Evolutionary conservation across 768 basidiomycete species (phyloP), one percentile per base, ranked within the genome.

Genomic region (Xanthoconium stramineum): DNA sequence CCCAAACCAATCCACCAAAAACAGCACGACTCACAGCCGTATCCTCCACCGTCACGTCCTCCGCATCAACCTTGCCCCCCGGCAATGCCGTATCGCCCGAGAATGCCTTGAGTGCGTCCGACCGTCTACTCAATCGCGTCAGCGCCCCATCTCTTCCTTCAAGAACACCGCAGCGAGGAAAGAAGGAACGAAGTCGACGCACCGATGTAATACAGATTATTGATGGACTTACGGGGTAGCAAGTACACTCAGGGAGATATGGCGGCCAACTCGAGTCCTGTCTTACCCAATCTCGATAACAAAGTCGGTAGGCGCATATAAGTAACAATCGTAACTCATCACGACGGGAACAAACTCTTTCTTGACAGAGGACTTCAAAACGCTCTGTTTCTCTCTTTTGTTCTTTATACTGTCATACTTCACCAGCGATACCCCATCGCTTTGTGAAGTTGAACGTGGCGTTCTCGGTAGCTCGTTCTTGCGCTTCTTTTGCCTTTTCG

Each of bases 401-500:
- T 68, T 98, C 94, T 75, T 93, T 94, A 74, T 95, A 98, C 66
- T 96, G 94, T 71, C 91, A 94, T 61, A 97, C 94, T 71, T 99
- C 97, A 9, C 91, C 91, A 1, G 93, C 82, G 58, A 98, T 94
- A 11, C 94, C 93, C 51, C 95, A 81, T 45, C 96, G 84, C 70
- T 96, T 98, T 6, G 88, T 90, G 69, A 95, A 98, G 70, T 96
- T 97, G 75, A 89, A 87, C 0, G 94, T 96, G 3, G 94, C 93
- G 54, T 91, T 90, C 65, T 98, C 96, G 0, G 94, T 95, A 6
- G 95, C 94, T 47, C 88, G 83, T 10, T 95, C 91, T 66, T 94
- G 91, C 0, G 82, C 88, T 36, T 85, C 85, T 65, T 91, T 94
- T 4, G 94, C 92, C 56, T 83, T 84, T 56, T 98, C 94, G 64